Base-by-base conservation (phyloP, 2,329 filamentous ascomycete genomes). In the Colletotrichum plurivorum region DNA sequence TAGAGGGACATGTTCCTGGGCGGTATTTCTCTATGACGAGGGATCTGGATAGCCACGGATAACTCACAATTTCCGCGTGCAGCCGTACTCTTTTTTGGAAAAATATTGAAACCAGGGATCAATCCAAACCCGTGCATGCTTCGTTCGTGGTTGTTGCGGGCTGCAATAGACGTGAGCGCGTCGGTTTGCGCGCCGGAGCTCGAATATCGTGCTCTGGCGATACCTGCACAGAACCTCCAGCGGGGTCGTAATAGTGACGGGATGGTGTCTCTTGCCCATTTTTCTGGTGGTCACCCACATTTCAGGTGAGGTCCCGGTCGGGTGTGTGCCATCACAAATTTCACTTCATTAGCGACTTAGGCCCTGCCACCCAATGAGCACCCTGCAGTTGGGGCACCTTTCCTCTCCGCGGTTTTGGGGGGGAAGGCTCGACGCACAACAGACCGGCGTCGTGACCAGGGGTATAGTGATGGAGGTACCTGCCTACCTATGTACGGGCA, bases 161-260 rank as follows among this genome's bases (percentile, higher is more conserved):
- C 22, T n/a, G 8, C 25, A 15, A 27, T 22, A 27, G 25, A 36
- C 15, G 10, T 25, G n/a, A 43, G 15, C 20, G 43, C 63, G 45
- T 16, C n/a, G 10, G 36, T 22, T n/a, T 13, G n/a, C 20, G 39
- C 39, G 63, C 48, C 58, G 57, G 18, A 63, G 58, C 41, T 65
- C 20, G 22, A 36, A 41, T 43, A 6, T 59, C 56, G 54, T 70
- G 69, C 69, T 71, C 61, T 57, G 66, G 56, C 52, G 48, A 66
- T 71, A 71, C 69, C 31, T 53, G n/a, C 53, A 43, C 53, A 54
- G 48, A 39, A 71, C 69, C 51, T 63, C 69, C 71, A 75, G 75
- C 72, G 68, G 71, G 27, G 72, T 56, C 58, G 56, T 71, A 73
- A 76, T 76, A 77, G 79, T 53, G 67, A 69, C 55, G 62, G 61